Conservation (phyloP, 768 basidiomycete species). For the Russula sp. region DNA sequence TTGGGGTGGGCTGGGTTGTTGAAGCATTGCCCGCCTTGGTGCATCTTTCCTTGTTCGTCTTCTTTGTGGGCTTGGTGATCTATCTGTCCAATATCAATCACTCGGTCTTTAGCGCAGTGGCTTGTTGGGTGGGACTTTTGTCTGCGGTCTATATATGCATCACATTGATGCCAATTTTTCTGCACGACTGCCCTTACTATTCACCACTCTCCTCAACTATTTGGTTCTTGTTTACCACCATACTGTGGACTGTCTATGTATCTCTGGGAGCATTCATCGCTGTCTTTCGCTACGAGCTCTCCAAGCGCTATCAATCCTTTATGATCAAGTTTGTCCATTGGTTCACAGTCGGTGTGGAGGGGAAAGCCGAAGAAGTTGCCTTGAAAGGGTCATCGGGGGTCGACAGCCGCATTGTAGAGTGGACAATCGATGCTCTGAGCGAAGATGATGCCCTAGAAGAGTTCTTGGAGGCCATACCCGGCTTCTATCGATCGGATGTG, state of each 20-base stretch:
- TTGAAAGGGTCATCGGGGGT: background rate
- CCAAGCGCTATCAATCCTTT: too few relatives aligned
- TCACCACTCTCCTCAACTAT: background rate
- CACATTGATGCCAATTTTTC: background rate
- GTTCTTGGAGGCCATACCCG: background rate
- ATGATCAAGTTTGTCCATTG: too few relatives aligned
- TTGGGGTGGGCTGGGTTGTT: background rate
- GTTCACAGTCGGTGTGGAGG: background rate
- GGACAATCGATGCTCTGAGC: background rate
- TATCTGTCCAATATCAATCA: background rate
- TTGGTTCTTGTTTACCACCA: too few relatives aligned
- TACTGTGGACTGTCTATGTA: too few relatives aligned
- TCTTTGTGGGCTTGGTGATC: background rate
- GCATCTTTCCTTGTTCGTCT: background rate
- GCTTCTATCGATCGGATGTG: background rate
- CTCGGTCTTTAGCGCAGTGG: background rate
- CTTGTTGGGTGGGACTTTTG: background rate
- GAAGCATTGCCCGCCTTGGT: background rate
- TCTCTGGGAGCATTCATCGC: too few relatives aligned
- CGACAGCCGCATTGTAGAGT: background rate
- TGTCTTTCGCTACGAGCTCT: too few relatives aligned
- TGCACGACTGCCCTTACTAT: background rate
- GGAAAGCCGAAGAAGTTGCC: background rate
- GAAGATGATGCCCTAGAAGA: background rate
- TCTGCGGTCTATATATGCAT: background rate